Conservation (phyloP, 805 yeast species). For the Scheffersomyces coipomensis region DNA sequence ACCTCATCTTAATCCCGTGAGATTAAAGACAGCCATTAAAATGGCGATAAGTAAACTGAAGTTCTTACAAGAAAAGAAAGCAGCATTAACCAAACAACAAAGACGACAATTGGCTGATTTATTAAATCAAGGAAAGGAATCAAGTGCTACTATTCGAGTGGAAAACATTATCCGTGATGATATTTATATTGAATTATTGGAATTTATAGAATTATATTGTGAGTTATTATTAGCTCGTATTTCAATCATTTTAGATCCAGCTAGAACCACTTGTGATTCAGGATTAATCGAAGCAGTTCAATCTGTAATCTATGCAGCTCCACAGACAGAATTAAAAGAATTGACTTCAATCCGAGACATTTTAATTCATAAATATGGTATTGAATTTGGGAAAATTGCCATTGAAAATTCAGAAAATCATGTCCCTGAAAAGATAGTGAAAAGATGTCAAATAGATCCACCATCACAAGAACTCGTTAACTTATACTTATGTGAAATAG, state of each 20-base stretch:
- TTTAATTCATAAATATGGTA: conserved; percentile 61
- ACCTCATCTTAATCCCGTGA: conserved; percentile 28
- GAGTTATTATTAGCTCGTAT: conserved; percentile 78
- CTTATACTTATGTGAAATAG: conserved; percentile 75
- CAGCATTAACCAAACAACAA: conserved; percentile 73
- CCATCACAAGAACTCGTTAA: conserved; percentile 66
- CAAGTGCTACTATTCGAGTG: conserved; percentile 78
- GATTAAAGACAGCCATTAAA: conserved; percentile 47
- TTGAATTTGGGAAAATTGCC: conserved; percentile 60
- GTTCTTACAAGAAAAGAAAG: conserved; percentile 70
- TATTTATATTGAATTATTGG: conserved; percentile 73
- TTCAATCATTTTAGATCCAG: conserved; percentile 50
- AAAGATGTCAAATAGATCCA: conserved; percentile 63
- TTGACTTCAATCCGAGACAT: conserved; percentile 59
- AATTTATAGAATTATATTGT: conserved; percentile 76
- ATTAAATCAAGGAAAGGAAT: conserved; percentile 67
- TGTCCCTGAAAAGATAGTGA: conserved; percentile 68
- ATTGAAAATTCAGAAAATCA: conserved; percentile 45
- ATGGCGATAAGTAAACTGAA: conserved; percentile 72
- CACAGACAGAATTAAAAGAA: conserved; percentile 77
- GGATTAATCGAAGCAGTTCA: conserved; percentile 76
- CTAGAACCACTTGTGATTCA: conserved; percentile 45
- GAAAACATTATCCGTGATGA: conserved; percentile 85
- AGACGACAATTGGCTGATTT: conserved; percentile 71
- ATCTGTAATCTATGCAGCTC: conserved; percentile 65